Evolutionary conservation across 345 rosid species (phyloP), one percentile per base, ranked within the genome.

Genomic region (Syzygium oleosum): DNA sequence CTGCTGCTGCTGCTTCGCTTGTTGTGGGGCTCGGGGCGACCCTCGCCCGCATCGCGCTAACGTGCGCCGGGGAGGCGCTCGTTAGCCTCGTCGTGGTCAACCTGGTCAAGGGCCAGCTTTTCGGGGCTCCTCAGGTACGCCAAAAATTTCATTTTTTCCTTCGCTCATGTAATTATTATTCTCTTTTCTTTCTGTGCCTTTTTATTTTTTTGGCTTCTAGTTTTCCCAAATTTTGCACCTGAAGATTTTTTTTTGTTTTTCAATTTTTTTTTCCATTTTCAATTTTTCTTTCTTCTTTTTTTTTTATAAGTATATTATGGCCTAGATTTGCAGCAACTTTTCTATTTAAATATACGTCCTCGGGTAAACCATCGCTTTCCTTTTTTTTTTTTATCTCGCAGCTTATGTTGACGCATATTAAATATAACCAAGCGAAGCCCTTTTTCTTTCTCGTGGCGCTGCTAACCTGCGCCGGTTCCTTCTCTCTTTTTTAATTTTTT

Each of bases 41-140:
- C 88, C 86, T 88, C 53, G 56, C 78, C 87, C 88, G 88, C 89
- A 86, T 88, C 61, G 87, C 78, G 91, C 91, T 94, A 91, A 92
- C 93, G 78, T 93, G 90, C 95, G 94, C 97, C 61, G 91, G 85
- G 52, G 95, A 91, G 52, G 90, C 95, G 23, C 85, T 95, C 19
- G 85, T 92, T 77, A 88, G 93, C 15, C 88, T 96, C 86, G 87
- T 95, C 25, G 85, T 93, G 52, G 90, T 94, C 9, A 88, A 95
- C 86, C 73, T 94, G 83, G 84, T 92, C 88, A 87, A 90, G 65
- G 79, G 90, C 65, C 92, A 88, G 68, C 90, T 94, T 85, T 91
- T 87, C 93, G 95, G 91, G 52, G 63, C 86, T 88, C 17, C 52
- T 77, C 34, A 77, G 61, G 43, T 22, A 73, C 78, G 53, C 58